These are phyloP conservation scores for Apophysomyces variabilis DNA, from an alignment of 371 early-diverging fungal species.

Conservation along the genomic window DNA sequence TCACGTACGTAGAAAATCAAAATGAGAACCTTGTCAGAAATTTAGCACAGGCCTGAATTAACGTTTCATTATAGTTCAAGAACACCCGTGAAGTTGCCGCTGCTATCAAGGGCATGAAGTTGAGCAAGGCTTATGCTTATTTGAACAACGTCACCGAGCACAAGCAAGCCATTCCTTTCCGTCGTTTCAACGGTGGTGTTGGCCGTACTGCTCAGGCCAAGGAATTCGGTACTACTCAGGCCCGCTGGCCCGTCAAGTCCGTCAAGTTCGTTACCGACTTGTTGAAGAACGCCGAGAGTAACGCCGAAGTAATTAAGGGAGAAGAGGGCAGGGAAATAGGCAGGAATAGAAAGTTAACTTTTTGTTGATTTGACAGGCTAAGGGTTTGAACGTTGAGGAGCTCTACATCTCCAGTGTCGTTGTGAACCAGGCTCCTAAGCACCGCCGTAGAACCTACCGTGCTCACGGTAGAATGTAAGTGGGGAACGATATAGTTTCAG, in stretches of 20 bases:
- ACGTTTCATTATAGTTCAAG: constrained; percentile 65
- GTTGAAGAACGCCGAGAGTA: constrained; percentile 96
- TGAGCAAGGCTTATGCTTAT: constrained; percentile 94
- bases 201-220: constrained; percentile 99
- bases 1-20: constrained; percentile 25
- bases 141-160: constrained; percentile 95
- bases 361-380: constrained; percentile 55
- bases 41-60: background rate
- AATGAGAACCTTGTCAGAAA: background rate
- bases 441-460: constrained; percentile 98
- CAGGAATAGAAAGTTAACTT: background rate
- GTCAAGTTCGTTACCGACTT: constrained; percentile 92
- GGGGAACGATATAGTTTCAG: too few species aligned
- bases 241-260: constrained; percentile 99
- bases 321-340: background rate
- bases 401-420: constrained; percentile 94
- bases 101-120: constrained; percentile 93
- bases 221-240: constrained; percentile 92
- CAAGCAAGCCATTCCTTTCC: constrained; percentile 99
- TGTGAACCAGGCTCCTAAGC: constrained; percentile 99
- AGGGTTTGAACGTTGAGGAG: constrained; percentile 89
- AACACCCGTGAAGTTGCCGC: constrained; percentile 98
- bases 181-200: constrained; percentile 97
- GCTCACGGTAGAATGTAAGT: constrained; percentile 96
- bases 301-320: constrained; percentile 68